These are phyloP conservation scores for Symbiodinium pilosum DNA, from an alignment of 73 alveolate species.

Conservation along the genomic window DNA sequence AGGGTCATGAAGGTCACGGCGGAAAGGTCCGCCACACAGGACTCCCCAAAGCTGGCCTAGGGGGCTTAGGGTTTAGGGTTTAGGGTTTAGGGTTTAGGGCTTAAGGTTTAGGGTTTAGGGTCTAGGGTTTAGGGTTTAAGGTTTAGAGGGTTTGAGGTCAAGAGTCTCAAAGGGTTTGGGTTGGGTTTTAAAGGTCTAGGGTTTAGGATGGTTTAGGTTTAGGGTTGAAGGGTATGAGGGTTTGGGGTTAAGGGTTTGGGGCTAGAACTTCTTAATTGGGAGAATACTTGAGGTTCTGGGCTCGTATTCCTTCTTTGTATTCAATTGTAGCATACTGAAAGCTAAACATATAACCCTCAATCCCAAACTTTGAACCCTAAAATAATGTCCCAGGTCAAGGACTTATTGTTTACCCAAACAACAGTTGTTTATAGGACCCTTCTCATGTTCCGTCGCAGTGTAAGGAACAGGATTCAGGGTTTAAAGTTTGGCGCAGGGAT, in stretches of 20 bases:
- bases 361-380: too few relatives aligned
- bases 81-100: background rate
- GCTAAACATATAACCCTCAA: too few relatives aligned
- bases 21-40: constrained; percentile 11
- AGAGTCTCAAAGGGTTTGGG: background rate
- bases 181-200: background rate
- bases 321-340: background rate
- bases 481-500: background rate
- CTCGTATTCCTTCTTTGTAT: background rate
- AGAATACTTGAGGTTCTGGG: background rate
- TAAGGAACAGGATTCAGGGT: background rate
- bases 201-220: background rate
- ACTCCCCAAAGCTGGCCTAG: background rate
- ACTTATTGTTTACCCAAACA: too few relatives aligned
- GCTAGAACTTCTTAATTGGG: background rate
- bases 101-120: background rate
- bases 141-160: background rate
- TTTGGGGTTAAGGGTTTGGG: background rate
- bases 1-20: background rate
- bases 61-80: background rate
- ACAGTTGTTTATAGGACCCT: background rate
- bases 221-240: background rate
- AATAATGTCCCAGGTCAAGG: too few relatives aligned
- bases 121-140: background rate
- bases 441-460: background rate